These are phyloP conservation scores for Pestalotiopsis sp. DNA, from an alignment of 2,329 filamentous ascomycete genomes.

Conservation along the genomic window DNA sequence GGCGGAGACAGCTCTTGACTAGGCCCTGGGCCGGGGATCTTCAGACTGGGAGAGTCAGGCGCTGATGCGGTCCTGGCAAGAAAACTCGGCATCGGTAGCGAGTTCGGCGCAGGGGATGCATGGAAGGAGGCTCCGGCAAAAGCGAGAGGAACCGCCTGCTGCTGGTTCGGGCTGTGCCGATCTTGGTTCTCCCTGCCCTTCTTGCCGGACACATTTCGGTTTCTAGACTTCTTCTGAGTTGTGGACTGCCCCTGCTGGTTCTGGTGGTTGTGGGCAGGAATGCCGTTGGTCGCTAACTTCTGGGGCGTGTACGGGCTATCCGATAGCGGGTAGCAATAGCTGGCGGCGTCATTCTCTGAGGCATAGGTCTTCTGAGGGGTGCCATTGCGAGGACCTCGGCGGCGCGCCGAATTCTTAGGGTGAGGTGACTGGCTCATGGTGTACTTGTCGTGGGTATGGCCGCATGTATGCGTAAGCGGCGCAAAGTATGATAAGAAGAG, in stretches of 20 bases:
- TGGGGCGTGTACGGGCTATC: conserved; percentile 44
- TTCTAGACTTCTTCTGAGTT: conserved; percentile 27
- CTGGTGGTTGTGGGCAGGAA: conserved; percentile 21
- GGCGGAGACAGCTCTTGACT: conserved; percentile 51
- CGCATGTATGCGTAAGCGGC: conserved; percentile 23
- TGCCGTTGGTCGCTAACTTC: conserved; percentile 38
- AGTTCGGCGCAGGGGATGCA: conserved; percentile 15
- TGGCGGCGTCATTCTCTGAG: conserved; percentile 55
- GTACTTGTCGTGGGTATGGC: conserved; percentile 15
- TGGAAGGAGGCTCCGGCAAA: conserved; percentile 96
- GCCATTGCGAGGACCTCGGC: conserved; percentile 39
- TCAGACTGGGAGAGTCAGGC: conserved; percentile 59
- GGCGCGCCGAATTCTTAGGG: conserved; percentile 37
- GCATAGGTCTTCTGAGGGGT: conserved; percentile 55
- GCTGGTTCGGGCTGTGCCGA: conserved; percentile 46
- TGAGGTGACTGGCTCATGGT: conserved; percentile 34
- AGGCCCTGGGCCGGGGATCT: conserved; percentile 37
- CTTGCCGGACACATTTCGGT: conserved; percentile 23
- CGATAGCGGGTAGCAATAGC: conserved; percentile 30
- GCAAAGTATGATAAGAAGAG: neutral
- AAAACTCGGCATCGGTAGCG: conserved; percentile 16
- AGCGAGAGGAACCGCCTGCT: conserved; percentile 51
- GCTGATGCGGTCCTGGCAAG: conserved; percentile 64
- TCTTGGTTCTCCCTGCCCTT: conserved; percentile 32
- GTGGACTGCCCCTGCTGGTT: conserved; percentile 26